These are phyloP conservation scores for Verticillium zaregamsianum DNA, from an alignment of 2,329 filamentous ascomycete species.

Conservation along the genomic window DNA sequence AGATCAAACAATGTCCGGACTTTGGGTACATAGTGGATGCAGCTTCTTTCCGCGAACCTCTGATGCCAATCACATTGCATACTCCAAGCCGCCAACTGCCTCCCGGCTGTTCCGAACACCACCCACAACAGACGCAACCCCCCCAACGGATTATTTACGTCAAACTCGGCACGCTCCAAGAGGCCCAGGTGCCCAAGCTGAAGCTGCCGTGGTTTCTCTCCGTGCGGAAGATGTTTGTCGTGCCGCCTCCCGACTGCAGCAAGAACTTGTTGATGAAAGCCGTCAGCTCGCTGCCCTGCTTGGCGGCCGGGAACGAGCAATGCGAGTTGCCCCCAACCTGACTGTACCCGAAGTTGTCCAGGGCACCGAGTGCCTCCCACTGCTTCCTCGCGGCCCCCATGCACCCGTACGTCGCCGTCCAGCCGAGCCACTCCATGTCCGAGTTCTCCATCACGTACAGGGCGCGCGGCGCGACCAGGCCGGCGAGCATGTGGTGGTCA, in stretches of 20 bases:
- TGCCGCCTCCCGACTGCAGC: conserved; percentile 16
- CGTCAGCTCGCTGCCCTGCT: conserved; percentile 37
- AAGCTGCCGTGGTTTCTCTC: conserved; percentile 8
- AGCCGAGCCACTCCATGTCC: conserved; percentile 45
- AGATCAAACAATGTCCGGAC: no score
- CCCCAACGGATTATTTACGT: not conserved
- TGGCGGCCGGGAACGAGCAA: conserved; percentile 43
- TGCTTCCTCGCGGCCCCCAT: conserved; percentile 42
- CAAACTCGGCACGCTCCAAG: conserved; percentile 7
- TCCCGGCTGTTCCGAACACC: no score
- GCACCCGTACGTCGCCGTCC: conserved; percentile 42
- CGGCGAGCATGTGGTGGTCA: conserved; percentile 50
- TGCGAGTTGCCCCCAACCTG: conserved; percentile 43
- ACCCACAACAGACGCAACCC: no score
- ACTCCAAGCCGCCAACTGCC: no score
- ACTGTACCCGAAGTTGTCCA: conserved; percentile 45
- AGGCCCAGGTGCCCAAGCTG: conserved; percentile 9
- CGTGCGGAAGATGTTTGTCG: conserved; percentile 6
- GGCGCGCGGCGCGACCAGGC: conserved; percentile 43
- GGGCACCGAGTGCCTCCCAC: conserved; percentile 41
- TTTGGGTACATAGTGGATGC: no score
- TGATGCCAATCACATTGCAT: no score
- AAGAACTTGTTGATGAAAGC: conserved; percentile 47
- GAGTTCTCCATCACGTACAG: conserved; percentile 48
- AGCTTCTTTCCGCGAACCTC: no score